phyloP scores from a whole-genome alignment of 306 rosid species.

The Styphnolobium japonicum region DNA sequence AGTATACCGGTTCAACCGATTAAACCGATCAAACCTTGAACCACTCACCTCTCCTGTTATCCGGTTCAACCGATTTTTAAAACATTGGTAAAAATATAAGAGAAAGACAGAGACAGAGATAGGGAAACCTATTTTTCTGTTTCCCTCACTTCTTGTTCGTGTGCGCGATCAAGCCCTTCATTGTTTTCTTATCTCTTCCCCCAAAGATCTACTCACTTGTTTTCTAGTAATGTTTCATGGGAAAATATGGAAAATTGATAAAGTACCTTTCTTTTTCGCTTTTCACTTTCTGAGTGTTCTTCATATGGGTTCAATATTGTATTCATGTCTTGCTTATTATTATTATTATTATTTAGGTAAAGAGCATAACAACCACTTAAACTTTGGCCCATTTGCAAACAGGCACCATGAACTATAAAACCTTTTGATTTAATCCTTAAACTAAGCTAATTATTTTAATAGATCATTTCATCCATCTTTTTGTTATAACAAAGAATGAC shows the following conservation, averaged over 20 bases:
- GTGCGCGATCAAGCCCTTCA: slow-evolving; percentile 35
- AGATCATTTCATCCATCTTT: too few relatives aligned
- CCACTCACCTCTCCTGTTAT: too few relatives aligned
- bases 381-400: too few relatives aligned
- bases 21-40: too few relatives aligned
- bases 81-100: not conserved
- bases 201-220: slow-evolving; percentile 23
- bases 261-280: slow-evolving; percentile 21
- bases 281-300: slow-evolving; percentile 9
- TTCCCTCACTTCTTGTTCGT: not conserved
- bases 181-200: not conserved
- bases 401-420: too few relatives aligned
- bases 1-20: too few relatives aligned
- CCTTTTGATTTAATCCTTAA: too few relatives aligned
- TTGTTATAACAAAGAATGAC: too few relatives aligned
- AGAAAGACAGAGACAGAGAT: not conserved
- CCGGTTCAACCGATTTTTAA: too few relatives aligned
- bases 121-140: not conserved
- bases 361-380: too few relatives aligned
- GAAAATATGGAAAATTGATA: slow-evolving; percentile 20
- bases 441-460: too few relatives aligned
- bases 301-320: slow-evolving; percentile 6
- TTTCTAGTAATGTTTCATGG: slow-evolving; percentile 16
- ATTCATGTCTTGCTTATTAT: not conserved
- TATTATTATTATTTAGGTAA: not conserved